Percentiles rank a stretch among this genome's conserved stretches.
These are phyloP conservation scores for Myriosclerotinia curreyana DNA, from an alignment of 2,329 filamentous ascomycete genomes.

Conservation along the genomic window DNA sequence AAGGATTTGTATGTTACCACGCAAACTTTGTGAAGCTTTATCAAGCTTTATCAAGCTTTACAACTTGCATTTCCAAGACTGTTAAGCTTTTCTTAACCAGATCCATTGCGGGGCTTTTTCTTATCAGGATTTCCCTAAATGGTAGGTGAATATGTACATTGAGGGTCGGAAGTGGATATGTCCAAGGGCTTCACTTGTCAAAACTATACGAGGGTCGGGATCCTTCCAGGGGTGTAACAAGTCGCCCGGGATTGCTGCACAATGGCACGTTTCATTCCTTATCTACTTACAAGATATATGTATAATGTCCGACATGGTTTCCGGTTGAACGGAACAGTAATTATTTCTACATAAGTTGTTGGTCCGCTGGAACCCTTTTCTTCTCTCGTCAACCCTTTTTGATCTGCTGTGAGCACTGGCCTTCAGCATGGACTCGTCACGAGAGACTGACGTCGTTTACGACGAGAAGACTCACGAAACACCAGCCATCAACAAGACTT, in stretches of 20 bases:
- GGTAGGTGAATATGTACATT: slow-evolving; percentile 4
- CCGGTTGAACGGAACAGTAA: no score
- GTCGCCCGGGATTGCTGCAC: background rate
- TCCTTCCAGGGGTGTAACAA: background rate
- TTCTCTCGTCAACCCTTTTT: background rate
- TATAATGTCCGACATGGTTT: background rate
- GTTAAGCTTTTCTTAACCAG: slow-evolving; percentile 12
- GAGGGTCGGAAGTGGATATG: background rate
- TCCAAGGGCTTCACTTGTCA: background rate
- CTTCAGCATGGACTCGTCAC: slow-evolving; percentile 14
- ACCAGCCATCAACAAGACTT: background rate
- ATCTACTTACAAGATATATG: background rate
- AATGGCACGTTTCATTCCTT: slow-evolving; percentile 6
- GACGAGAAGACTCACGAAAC: slow-evolving; percentile 15
- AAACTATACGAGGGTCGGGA: background rate
- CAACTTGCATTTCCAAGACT: background rate
- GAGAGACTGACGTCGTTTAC: slow-evolving; percentile 9
- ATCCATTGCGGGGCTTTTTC: background rate
- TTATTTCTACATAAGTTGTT: slow-evolving; percentile 10
- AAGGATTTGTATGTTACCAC: background rate
- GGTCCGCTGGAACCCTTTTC: background rate
- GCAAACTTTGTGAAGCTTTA: background rate
- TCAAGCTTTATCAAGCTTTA: slow-evolving; percentile 7
- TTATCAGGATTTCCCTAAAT: slow-evolving; percentile 3
- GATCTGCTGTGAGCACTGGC: slow-evolving; percentile 4